These are phyloP conservation scores for Daldinia grandis DNA, from an alignment of 495 filamentous ascomycete species.

Conservation along the genomic window DNA sequence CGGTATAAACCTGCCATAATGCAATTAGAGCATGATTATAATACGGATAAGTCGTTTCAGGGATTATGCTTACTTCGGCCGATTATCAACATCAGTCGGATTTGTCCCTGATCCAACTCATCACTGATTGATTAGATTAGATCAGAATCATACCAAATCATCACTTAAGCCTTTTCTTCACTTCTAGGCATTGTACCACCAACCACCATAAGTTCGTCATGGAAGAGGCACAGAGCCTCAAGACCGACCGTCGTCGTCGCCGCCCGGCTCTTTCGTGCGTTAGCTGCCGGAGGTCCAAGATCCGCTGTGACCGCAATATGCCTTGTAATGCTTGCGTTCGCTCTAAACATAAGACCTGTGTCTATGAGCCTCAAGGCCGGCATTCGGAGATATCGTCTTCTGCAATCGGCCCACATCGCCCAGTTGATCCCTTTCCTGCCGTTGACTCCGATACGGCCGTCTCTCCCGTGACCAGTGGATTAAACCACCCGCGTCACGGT, in stretches of 20 bases:
- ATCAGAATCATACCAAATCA: neutral
- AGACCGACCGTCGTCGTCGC: conserved; percentile 46
- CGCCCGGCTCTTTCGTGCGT: conserved; percentile 60
- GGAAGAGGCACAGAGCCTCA: conserved; percentile 14
- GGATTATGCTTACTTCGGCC: neutral
- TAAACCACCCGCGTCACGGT: conserved; percentile 6
- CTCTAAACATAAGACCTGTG: conserved; percentile 56
- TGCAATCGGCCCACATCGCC: conserved; percentile 2
- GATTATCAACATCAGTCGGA: neutral
- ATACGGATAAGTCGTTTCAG: neutral
- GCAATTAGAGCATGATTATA: neutral
- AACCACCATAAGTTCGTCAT: conserved; percentile 1
- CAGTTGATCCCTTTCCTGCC: conserved; percentile 3
- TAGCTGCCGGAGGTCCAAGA: conserved; percentile 63
- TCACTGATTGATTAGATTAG: conserved; percentile 28
- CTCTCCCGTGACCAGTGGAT: conserved; percentile 12
- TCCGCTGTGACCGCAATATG: conserved; percentile 62
- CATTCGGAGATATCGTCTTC: conserved; percentile 27
- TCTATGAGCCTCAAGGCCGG: conserved; percentile 44
- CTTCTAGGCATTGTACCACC: neutral
- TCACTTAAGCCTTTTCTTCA: neutral
- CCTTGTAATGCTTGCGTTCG: conserved; percentile 62
- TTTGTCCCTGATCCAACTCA: conserved; percentile 2
- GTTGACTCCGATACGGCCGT: conserved; percentile 8
- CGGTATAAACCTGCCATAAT: neutral